Percentiles rank a stretch among this genome's conserved stretches.
These are phyloP conservation scores for Elaeagnus macrophylla DNA, from an alignment of 306 rosid genomes.

Conservation along the genomic window DNA sequence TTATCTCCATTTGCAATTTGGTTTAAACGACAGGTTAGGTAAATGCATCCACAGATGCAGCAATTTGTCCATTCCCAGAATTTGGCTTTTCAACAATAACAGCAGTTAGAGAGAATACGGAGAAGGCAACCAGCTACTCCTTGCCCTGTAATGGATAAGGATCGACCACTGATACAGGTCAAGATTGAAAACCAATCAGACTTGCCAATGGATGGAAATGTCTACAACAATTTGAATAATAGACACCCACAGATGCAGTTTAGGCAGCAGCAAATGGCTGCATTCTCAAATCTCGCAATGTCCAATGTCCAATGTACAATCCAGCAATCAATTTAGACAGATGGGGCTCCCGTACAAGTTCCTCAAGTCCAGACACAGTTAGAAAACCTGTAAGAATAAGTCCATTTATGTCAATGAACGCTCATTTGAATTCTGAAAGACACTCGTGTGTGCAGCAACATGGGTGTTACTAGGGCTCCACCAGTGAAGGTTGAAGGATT, in stretches of 20 bases:
- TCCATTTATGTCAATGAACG: conserved; percentile 3
- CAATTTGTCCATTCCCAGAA: conserved; percentile 48
- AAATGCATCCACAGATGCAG: conserved; percentile 72
- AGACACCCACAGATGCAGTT: conserved; percentile 68
- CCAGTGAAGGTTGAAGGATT: conserved; percentile 97
- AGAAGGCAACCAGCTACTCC: conserved; percentile 50
- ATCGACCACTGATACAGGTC: conserved; percentile 79
- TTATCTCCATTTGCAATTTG: conserved; percentile 3
- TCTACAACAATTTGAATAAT: conserved; percentile 41
- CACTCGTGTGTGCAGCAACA: conserved; percentile 51
- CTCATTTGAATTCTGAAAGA: conserved; percentile 11
- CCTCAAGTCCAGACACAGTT: conserved; percentile 71
- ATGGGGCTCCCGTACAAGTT: conserved; percentile 47
- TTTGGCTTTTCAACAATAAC: conserved; percentile 51
- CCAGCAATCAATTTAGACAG: conserved; percentile 63
- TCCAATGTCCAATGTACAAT: conserved; percentile 52
- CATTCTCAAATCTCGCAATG: conserved; percentile 53
- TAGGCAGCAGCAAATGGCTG: conserved; percentile 73
- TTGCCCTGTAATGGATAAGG: conserved; percentile 54
- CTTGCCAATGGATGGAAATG: conserved; percentile 43
- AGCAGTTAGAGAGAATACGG: conserved; percentile 52
- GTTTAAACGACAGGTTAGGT: conserved; percentile 38
- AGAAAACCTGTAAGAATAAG: conserved; percentile 24
- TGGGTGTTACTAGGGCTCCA: conserved; percentile 58
- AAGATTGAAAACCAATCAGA: conserved; percentile 71